phyloP scores from a whole-genome alignment of 176 grass and related monocot genomes.

The Avena sativa region DNA sequence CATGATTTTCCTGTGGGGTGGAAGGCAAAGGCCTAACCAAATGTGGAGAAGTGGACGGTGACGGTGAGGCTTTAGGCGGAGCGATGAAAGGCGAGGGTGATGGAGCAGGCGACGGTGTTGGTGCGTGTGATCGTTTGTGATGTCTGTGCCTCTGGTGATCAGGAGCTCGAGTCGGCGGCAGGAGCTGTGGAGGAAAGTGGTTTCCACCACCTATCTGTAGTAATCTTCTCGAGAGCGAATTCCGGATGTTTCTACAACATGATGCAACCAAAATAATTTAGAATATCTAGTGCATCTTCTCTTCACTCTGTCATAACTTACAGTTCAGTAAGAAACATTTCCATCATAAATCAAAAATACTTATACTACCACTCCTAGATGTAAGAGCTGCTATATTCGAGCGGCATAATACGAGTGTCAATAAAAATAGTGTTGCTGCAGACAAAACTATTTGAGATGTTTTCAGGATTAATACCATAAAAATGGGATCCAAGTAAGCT shows the following conservation, averaged over 20 bases:
- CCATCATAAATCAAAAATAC: not conserved
- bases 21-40: conserved; percentile 18
- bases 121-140: not conserved
- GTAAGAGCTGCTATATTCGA: not conserved
- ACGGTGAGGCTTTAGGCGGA: conserved; percentile 30
- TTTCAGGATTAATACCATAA: too few relatives aligned
- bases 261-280: not conserved
- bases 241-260: conserved; percentile 23
- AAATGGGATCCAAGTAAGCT: too few relatives aligned
- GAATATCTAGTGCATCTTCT: not conserved
- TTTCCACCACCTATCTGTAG: conserved; percentile 39
- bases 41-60: conserved; percentile 43
- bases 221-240: conserved; percentile 32
- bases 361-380: not conserved
- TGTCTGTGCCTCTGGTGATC: not conserved
- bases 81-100: conserved; percentile 30
- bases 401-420: too few relatives aligned
- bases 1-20: not conserved
- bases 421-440: too few relatives aligned
- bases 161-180: conserved; percentile 21
- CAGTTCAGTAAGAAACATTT: not conserved
- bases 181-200: not conserved
- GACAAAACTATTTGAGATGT: too few relatives aligned
- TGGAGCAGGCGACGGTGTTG: conserved; percentile 23
- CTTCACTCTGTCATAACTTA: not conserved